Conservation (phyloP, 805 yeast genomes). For the Candida palmyrensis region DNA sequence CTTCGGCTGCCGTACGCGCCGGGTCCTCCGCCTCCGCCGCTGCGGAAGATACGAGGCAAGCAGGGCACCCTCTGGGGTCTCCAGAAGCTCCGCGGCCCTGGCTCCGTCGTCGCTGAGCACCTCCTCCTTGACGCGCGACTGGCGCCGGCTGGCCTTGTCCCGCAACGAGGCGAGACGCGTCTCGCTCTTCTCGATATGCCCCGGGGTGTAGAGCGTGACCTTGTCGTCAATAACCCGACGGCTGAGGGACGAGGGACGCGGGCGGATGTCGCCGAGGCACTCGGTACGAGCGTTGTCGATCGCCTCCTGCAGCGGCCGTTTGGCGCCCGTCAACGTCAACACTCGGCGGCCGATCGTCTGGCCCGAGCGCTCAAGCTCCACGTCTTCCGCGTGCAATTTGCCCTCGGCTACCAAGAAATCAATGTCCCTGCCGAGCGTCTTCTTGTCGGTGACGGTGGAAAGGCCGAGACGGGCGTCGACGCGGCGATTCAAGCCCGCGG, state of each 20-base stretch:
- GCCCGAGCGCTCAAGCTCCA: conserved; percentile 22
- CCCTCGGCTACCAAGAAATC: conserved; percentile 18
- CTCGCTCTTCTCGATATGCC: conserved; percentile 1
- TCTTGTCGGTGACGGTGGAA: conserved; percentile 29
- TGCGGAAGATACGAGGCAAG: too few relatives aligned
- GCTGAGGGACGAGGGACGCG: conserved; percentile 8
- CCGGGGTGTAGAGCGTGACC: conserved; percentile 16
- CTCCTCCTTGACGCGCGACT: too few relatives aligned
- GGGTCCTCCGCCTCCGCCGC: too few relatives aligned
- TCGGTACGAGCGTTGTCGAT: conserved; percentile 21
- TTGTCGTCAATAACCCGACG: conserved; percentile 24
- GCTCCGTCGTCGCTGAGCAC: too few relatives aligned
- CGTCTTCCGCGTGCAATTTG: conserved; percentile 17
- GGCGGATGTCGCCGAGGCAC: conserved; percentile 23
- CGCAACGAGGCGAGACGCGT: conserved; percentile 2
- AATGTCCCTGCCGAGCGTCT: conserved; percentile 36
- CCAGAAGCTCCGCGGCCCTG: too few relatives aligned
- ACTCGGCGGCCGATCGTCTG: conserved; percentile 24
- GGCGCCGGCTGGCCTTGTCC: too few relatives aligned
- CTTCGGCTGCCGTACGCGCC: too few relatives aligned
- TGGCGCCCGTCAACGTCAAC: conserved; percentile 24
- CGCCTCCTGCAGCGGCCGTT: conserved; percentile 21
- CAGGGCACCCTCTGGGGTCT: too few relatives aligned
- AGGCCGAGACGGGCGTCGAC: conserved; percentile 25
- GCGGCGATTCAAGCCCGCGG: conserved; percentile 25